Evolutionary conservation across 1,284 basidiomycete species (phyloP).

Genomic region (Spongispora temasekensis): DNA sequence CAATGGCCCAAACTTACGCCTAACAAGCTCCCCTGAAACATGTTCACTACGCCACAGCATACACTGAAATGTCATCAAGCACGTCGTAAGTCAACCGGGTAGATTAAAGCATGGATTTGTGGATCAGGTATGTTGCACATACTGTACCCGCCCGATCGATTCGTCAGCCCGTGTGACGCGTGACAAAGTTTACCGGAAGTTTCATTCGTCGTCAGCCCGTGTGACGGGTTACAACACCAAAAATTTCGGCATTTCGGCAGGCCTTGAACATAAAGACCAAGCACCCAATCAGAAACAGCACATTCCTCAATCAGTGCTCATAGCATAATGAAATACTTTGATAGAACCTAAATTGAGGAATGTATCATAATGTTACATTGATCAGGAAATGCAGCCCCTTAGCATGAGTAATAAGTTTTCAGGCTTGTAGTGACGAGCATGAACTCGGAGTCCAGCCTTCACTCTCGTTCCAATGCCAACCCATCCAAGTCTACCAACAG

Average conservation of each 20-base stretch:
- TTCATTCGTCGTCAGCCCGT: background rate
- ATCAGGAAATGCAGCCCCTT: background rate
- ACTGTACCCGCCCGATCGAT: background rate
- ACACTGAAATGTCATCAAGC: too few relatives aligned
- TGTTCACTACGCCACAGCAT: too few relatives aligned
- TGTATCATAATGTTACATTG: background rate
- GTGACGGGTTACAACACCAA: background rate
- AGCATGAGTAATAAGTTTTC: background rate
- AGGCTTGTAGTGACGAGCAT: background rate
- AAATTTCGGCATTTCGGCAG: background rate
- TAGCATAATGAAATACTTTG: too few relatives aligned
- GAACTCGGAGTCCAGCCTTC: background rate
- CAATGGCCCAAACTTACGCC: too few relatives aligned
- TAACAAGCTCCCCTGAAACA: too few relatives aligned
- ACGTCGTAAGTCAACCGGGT: too few relatives aligned
- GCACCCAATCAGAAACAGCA: too few relatives aligned
- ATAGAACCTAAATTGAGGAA: background rate
- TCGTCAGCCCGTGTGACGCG: background rate
- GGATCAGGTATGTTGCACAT: too few relatives aligned
- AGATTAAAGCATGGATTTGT: too few relatives aligned
- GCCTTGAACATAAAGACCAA: background rate
- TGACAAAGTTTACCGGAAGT: background rate
- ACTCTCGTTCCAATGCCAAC: background rate
- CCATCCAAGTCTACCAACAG: background rate
- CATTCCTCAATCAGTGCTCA: too few relatives aligned